phyloP scores from a whole-genome alignment of 108 stramenopile species.

The Asterionellopsis glacialis region DNA sequence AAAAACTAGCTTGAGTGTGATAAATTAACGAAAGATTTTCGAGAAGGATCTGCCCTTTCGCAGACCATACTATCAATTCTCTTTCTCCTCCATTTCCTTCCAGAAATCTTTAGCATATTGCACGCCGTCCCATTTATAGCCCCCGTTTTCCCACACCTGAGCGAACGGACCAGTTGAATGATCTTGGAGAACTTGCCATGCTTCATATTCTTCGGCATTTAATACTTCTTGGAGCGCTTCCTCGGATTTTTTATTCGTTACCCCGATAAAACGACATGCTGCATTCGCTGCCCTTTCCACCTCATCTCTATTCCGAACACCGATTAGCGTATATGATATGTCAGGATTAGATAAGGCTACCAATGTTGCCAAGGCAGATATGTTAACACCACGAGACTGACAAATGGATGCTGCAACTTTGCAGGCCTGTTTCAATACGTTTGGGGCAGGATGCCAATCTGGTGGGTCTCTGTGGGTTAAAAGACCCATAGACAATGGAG shows the following conservation, averaged over 20 bases:
- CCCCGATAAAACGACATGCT: constrained; percentile 40
- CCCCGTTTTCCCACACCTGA: constrained; percentile 33
- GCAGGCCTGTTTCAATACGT: constrained; percentile 60
- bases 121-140: constrained; percentile 70
- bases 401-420: constrained; percentile 47
- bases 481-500: constrained; percentile 87
- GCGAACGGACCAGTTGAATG: constrained; percentile 63
- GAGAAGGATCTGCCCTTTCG: no score
- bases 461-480: constrained; percentile 55
- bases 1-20: no score
- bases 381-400: constrained; percentile 28
- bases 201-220: constrained; percentile 31
- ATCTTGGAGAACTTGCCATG: constrained; percentile 33
- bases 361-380: constrained; percentile 60
- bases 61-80: neutral
- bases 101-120: constrained; percentile 47
- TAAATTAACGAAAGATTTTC: no score
- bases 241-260: constrained; percentile 18
- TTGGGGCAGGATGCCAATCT: constrained; percentile 80
- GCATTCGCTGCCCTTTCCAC: constrained; percentile 46
- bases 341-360: constrained; percentile 50
- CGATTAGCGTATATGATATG: constrained; percentile 77
- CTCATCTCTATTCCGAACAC: constrained; percentile 64
- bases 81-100: constrained; percentile 13
- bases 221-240: constrained; percentile 29